phyloP scores from a whole-genome alignment of 345 rosid genomes.

The Geranium rotundifolium region DNA sequence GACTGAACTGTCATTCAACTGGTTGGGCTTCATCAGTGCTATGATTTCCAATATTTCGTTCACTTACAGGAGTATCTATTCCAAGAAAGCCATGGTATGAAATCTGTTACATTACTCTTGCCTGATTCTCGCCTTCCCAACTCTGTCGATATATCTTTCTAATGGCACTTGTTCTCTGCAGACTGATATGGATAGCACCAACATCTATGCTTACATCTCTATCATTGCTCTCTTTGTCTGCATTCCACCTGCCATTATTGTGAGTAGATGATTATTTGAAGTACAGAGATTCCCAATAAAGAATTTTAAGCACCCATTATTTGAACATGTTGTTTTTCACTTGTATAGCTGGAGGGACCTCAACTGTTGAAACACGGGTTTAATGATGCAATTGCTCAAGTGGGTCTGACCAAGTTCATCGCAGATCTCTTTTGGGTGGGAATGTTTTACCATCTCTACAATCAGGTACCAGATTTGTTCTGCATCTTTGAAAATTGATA shows the following conservation, averaged over 20 bases:
- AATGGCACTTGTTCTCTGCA: slow-evolving; percentile 17
- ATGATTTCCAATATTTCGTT: slow-evolving; percentile 94
- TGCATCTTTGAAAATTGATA: not conserved
- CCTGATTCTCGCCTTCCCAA: not conserved
- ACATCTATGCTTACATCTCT: slow-evolving; percentile 88
- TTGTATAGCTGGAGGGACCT: slow-evolving; percentile 76
- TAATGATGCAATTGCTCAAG: slow-evolving; percentile 72
- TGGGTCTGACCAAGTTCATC: slow-evolving; percentile 71
- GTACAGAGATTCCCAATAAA: not conserved
- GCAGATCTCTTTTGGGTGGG: slow-evolving; percentile 99
- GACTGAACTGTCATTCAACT: slow-evolving; percentile 91
- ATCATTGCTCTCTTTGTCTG: slow-evolving; percentile 86
- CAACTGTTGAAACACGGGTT: slow-evolving; percentile 66
- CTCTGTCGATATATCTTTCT: not conserved
- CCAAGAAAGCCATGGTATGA: slow-evolving; percentile 94
- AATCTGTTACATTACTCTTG: too few relatives aligned
- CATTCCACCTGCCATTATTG: slow-evolving; percentile 84
- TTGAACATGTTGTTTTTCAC: too few relatives aligned
- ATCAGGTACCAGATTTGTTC: slow-evolving; percentile 43
- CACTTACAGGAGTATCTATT: slow-evolving; percentile 91
- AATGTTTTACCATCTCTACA: slow-evolving; percentile 96
- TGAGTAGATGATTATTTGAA: slow-evolving; percentile 23
- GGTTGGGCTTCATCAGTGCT: slow-evolving; percentile 93
- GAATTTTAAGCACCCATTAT: not conserved
- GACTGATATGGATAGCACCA: slow-evolving; percentile 99